phyloP scores from a whole-genome alignment of 331 rosid genomes.

The Prunus yedoensis region DNA sequence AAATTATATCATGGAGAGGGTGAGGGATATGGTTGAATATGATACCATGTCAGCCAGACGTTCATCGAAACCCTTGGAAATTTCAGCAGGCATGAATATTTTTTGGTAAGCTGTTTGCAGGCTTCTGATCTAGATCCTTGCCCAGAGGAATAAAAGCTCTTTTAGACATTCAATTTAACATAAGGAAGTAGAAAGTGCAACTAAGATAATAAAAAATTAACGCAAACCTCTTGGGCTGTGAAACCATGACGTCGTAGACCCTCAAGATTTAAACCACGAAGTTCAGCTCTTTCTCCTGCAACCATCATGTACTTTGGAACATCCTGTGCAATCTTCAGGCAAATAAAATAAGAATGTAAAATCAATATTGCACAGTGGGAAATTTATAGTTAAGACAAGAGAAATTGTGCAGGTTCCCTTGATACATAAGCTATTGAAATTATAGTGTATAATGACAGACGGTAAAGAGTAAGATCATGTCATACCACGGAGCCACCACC shows the following conservation, averaged over 20 bases:
- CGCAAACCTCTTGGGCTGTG: slow-evolving; percentile 58
- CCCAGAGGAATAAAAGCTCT: slow-evolving; percentile 24
- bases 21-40: slow-evolving; percentile 3
- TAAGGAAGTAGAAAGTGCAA: slow-evolving; percentile 1
- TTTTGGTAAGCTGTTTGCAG: slow-evolving; percentile 71
- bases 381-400: slow-evolving; percentile 8
- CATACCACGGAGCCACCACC: slow-evolving; percentile 97
- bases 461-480: slow-evolving; percentile 13
- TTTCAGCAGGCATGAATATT: slow-evolving; percentile 68
- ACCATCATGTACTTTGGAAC: slow-evolving; percentile 89
- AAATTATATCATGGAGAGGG: background rate
- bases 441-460: background rate
- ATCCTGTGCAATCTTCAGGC: slow-evolving; percentile 77
- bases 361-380: slow-evolving; percentile 30
- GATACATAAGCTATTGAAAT: slow-evolving; percentile 8
- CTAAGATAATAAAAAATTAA: background rate
- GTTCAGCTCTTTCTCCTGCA: slow-evolving; percentile 81
- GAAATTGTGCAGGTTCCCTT: background rate
- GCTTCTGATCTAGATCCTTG: slow-evolving; percentile 57
- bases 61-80: slow-evolving; percentile 59
- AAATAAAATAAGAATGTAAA: slow-evolving; percentile 30
- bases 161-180: slow-evolving; percentile 11
- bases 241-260: slow-evolving; percentile 86
- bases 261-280: slow-evolving; percentile 83
- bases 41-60: slow-evolving; percentile 79